Evolutionary conservation across 2,329 filamentous ascomycete genomes (phyloP), one percentile per base, ranked within the genome.

Genomic region (Blastomyces gilchristii): DNA sequence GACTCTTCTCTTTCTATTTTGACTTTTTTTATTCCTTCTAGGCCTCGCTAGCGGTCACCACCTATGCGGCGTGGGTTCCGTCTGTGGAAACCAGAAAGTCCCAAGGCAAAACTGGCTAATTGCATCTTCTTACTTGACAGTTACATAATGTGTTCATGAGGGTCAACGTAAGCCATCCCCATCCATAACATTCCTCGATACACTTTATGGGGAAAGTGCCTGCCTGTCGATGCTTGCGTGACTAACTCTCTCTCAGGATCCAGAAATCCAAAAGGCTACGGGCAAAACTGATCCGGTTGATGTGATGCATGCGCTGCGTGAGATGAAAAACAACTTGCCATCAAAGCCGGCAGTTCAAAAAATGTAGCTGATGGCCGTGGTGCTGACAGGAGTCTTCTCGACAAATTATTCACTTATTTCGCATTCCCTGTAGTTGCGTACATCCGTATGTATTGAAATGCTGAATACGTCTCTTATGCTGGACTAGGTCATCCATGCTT

Each of bases 131-230:
- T 60, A 62, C 18, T 66, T 9, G 7, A 12, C 52, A 93, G 89
- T 79, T 89, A 78, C 91, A 97, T 75, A 99, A 99, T 71, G 90
- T 96, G 1, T 99, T 99, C 72, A 97, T 99, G 94, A 84, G 89
- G 68, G 82, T 95, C 45, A 81, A 88, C 69, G 89, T 90, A 78
- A 79, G 85, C 77, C 53, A 60, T 47, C 57, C 58, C 12, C 16
- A 28, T 47, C 31, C 3, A 22, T 18, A 22, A n/a, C 25, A 47
- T 62, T 50, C 34, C n/a, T 43, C 34, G 39, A 43, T 31, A 31
- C 52, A 9, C 39, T 52, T 53, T 14, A 25, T 22, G n/a, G 9
- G 31, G 43, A 9, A 22, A 43, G 11, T 16, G 22, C 9, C 25
- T 16, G 25, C 49, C 22, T 12, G 49, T 52, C 49, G 25, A 25